Evolutionary conservation across 2,329 filamentous ascomycete genomes (phyloP).

Genomic region (Claviceps pazoutovae): DNA sequence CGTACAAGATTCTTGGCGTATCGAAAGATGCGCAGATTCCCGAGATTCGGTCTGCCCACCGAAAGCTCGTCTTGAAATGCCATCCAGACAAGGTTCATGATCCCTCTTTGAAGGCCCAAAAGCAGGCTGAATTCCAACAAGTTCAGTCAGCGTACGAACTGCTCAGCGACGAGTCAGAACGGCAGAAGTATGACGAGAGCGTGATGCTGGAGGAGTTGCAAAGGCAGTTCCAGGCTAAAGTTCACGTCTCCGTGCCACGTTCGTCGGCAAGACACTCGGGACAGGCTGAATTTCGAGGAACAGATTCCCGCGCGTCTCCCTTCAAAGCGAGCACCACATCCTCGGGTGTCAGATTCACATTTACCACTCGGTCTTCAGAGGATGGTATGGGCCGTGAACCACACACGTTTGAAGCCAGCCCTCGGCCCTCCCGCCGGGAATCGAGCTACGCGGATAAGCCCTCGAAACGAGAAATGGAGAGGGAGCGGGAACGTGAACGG

Average conservation of each 20-base stretch:
- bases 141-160: constrained; percentile 90
- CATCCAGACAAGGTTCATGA: constrained; percentile 88
- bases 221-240: constrained; percentile 33
- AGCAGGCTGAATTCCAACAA: constrained; percentile 78
- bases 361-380: constrained; percentile 29
- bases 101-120: constrained; percentile 58
- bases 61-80: constrained; percentile 75
- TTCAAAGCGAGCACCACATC: constrained; percentile 25
- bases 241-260: constrained; percentile 30
- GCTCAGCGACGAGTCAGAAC: constrained; percentile 61
- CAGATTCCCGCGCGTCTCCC: constrained; percentile 19
- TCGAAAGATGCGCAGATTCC: constrained; percentile 53
- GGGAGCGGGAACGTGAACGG: constrained; percentile 19
- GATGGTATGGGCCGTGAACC: constrained; percentile 27
- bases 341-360: constrained; percentile 20
- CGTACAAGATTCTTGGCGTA: constrained; percentile 66
- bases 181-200: constrained; percentile 65
- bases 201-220: constrained; percentile 52
- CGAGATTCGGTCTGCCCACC: constrained; percentile 66
- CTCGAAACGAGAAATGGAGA: constrained; percentile 28
- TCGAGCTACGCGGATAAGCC: constrained; percentile 33
- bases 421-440: constrained; percentile 28
- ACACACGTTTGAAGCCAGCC: constrained; percentile 28
- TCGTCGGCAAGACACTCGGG: constrained; percentile 22
- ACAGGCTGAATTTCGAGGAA: constrained; percentile 4